Evolutionary conservation across 1,284 basidiomycete species (phyloP).

Genomic region (Athelia psychrophila): DNA sequence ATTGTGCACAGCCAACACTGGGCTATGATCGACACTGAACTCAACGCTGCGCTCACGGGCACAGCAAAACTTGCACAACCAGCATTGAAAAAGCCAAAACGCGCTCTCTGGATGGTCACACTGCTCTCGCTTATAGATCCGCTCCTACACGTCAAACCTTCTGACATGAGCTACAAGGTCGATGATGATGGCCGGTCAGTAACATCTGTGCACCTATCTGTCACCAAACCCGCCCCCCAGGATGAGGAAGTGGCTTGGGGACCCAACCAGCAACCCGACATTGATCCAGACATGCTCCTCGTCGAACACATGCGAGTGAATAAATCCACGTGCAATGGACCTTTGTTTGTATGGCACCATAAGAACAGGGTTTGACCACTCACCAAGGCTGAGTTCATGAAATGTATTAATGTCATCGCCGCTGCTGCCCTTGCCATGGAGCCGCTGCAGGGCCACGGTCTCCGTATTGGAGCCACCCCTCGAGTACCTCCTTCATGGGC

Average conservation of each 20-base stretch:
- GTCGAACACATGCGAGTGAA: constrained; percentile 30
- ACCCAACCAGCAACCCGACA: constrained; percentile 18
- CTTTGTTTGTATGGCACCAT: constrained; percentile 29
- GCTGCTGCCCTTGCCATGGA: not conserved
- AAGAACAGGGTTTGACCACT: not conserved
- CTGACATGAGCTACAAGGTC: constrained; percentile 7
- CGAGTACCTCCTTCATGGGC: not conserved
- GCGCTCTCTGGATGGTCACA: constrained; percentile 16
- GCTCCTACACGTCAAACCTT: constrained; percentile 14
- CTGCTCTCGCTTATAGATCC: constrained; percentile 20
- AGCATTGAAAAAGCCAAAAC: constrained; percentile 16
- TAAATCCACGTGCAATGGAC: constrained; percentile 12
- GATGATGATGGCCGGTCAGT: constrained; percentile 14
- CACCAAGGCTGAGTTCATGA: not conserved
- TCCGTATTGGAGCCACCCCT: not conserved
- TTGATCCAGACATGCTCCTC: constrained; percentile 24
- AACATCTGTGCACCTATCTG: constrained; percentile 24
- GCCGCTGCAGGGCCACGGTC: not conserved
- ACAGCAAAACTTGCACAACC: constrained; percentile 17
- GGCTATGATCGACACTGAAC: constrained; percentile 15
- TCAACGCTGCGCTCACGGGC: constrained; percentile 20
- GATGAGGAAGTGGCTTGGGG: constrained; percentile 28
- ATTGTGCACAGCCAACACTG: constrained; percentile 27
- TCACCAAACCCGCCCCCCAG: constrained; percentile 24
- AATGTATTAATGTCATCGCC: not conserved